Evolutionary conservation across 192 early-diverging fungal genomes (phyloP), one percentile per base, ranked within the genome.

Genomic region (Diversispora epigaea): DNA sequence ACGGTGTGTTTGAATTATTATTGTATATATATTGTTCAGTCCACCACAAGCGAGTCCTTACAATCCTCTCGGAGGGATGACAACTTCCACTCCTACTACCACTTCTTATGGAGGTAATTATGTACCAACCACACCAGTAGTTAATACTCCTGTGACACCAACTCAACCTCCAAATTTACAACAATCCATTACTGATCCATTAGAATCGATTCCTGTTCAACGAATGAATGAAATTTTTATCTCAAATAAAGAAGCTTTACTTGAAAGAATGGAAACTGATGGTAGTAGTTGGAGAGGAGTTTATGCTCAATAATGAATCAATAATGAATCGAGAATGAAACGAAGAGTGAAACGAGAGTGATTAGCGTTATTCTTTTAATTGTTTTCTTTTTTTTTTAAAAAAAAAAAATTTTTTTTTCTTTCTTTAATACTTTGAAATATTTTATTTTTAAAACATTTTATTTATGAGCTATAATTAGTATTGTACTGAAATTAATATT

Each of bases 271-370:
- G 77, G 83, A 84, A 17, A 73, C 57, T 5, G 81, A 82, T 9
- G 78, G 82, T 32, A 79, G 64, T 6, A 80, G 71, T 62, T 84
- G 83, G 83, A 82, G 81, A 63, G 82, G 82, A 47, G 80, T 84
- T 56, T 84, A 82, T 52, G 83, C 83, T 25, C 81, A 84, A 75
- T 78, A 40, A 78, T 46, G 1, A n/a, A 1, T 50, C 49, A 50
- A 50, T 50, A 14, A 50, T 50, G 49, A 50, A 50, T 4, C 25
- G 25, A 2, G 25, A 32, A 2, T 32, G 25, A 32, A n/a, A n/a
- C n/a, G n/a, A n/a, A n/a, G n/a, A n/a, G n/a, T n/a, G n/a, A 50
- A 50, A 50, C 25, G 25, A 2, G 25, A 32, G 25, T 32, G 25
- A 32, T 32, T 32, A 32, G 25, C 25, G 25, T 32, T 32, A 32